Conservation (phyloP, 2,329 filamentous ascomycete species). For the Meredithiella fracta region DNA sequence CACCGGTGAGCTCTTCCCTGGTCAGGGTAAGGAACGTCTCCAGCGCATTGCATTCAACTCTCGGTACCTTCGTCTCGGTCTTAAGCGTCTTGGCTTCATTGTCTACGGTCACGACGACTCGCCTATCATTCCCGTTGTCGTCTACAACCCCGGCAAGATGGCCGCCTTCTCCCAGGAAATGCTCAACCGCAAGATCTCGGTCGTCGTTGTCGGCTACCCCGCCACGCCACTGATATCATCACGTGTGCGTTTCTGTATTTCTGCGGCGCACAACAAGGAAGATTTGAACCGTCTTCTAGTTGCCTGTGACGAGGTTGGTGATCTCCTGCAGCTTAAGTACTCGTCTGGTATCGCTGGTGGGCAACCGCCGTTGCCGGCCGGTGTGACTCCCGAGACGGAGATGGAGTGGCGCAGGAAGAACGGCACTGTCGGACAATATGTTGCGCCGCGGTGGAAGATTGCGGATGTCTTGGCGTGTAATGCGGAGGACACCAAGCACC, state of each 20-base stretch:
- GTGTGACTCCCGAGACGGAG: constrained; percentile 55
- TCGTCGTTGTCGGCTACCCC: constrained; percentile 93
- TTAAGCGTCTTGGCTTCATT: constrained; percentile 94
- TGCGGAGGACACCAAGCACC: constrained; percentile 57
- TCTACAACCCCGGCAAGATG: constrained; percentile 99
- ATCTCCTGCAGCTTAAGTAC: constrained; percentile 87
- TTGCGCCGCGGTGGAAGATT: constrained; percentile 67
- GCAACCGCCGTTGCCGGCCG: constrained; percentile 57
- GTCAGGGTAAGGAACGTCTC: constrained; percentile 87
- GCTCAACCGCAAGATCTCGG: constrained; percentile 92
- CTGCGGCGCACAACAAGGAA: constrained; percentile 93
- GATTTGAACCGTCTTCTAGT: constrained; percentile 79
- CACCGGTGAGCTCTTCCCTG: constrained; percentile 68
- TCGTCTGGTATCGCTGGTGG: constrained; percentile 91
- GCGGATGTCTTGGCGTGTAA: constrained; percentile 64
- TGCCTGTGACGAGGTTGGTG: constrained; percentile 84
- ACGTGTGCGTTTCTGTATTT: constrained; percentile 88
- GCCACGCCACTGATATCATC: constrained; percentile 91
- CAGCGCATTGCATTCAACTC: constrained; percentile 97
- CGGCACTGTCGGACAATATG: constrained; percentile 54
- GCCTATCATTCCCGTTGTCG: constrained; percentile 81
- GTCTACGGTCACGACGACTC: constrained; percentile 96
- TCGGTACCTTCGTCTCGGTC: constrained; percentile 85
- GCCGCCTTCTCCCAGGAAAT: constrained; percentile 97
- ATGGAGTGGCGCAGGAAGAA: constrained; percentile 45